Percentiles rank a stretch among this genome's conserved stretches.
phyloP scores from a whole-genome alignment of 139 green algal species.

The Picochlorum costavermella region DNA sequence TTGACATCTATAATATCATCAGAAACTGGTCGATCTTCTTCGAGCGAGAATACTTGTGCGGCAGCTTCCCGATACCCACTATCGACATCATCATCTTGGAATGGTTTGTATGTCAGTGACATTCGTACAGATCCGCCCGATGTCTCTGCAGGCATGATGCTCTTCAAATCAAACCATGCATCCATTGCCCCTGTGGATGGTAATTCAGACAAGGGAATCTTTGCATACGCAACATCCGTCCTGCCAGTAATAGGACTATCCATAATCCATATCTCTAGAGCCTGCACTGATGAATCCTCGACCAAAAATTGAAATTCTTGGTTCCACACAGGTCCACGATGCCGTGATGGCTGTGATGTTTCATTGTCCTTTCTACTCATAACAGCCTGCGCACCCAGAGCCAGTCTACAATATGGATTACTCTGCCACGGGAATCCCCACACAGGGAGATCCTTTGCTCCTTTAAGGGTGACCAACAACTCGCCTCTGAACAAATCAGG shows the following conservation, averaged over 20 bases:
- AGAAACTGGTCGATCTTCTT: background rate
- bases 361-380: slow-evolving; percentile 61
- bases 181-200: slow-evolving; percentile 26
- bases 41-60: slow-evolving; percentile 1
- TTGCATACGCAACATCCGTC: slow-evolving; percentile 57
- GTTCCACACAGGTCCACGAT: slow-evolving; percentile 82
- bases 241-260: slow-evolving; percentile 77
- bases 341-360: slow-evolving; percentile 54
- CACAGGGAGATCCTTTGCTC: slow-evolving; percentile 74
- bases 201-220: slow-evolving; percentile 43
- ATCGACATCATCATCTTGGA: slow-evolving; percentile 60
- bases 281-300: slow-evolving; percentile 55
- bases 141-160: slow-evolving; percentile 11
- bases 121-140: slow-evolving; percentile 57
- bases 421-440: slow-evolving; percentile 82
- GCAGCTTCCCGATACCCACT: slow-evolving; percentile 52
- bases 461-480: slow-evolving; percentile 68
- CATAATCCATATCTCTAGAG: slow-evolving; percentile 69
- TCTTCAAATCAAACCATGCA: slow-evolving; percentile 62
- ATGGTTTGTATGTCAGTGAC: slow-evolving; percentile 63
- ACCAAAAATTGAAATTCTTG: slow-evolving; percentile 77
- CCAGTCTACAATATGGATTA: slow-evolving; percentile 85
- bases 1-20: slow-evolving; percentile 72
- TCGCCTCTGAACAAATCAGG: slow-evolving; percentile 72
- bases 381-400: slow-evolving; percentile 75